phyloP scores from a whole-genome alignment of 192 early-diverging fungal species.

The Umbelopsis sp. region DNA sequence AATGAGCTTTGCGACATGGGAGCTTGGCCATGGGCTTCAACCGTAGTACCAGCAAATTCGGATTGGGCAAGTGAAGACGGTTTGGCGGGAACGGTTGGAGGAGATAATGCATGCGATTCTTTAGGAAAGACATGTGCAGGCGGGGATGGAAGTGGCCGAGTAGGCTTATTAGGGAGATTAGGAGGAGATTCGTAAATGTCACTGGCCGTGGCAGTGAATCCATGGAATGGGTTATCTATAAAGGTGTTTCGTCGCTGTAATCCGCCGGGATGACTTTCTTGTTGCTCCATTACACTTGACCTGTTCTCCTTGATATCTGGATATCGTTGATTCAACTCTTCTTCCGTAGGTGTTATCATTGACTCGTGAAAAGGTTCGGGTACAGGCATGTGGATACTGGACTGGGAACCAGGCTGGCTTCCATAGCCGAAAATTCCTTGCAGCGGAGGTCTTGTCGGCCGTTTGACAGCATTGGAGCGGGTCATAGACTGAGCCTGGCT shows the following conservation, averaged over 20 bases:
- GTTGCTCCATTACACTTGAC: constrained; percentile 1
- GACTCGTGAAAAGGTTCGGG: neutral
- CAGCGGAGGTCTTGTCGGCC: constrained; percentile 7
- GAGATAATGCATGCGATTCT: neutral
- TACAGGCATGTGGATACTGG: constrained; percentile 8
- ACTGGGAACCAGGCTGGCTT: neutral
- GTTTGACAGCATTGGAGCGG: neutral
- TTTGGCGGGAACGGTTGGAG: neutral
- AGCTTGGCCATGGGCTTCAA: constrained; percentile 17
- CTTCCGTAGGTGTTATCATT: neutral
- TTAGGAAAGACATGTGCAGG: neutral
- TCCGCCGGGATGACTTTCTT: neutral
- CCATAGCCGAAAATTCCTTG: constrained; percentile 25
- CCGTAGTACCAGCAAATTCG: neutral
- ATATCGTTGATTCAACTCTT: constrained; percentile 8
- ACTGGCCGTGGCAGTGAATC: constrained; percentile 45
- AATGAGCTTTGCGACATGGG: constrained; percentile 35
- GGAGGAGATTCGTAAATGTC: constrained; percentile 30
- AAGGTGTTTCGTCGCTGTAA: constrained; percentile 52
- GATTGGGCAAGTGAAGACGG: neutral
- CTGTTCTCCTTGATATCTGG: constrained; percentile 22
- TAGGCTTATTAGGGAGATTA: constrained; percentile 42
- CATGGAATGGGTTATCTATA: constrained; percentile 60
- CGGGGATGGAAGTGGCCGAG: constrained; percentile 41
- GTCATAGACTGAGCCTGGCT: constrained; percentile 6